These are phyloP conservation scores for Tulasnella sp. DNA, from an alignment of 768 basidiomycete genomes.

Conservation along the genomic window DNA sequence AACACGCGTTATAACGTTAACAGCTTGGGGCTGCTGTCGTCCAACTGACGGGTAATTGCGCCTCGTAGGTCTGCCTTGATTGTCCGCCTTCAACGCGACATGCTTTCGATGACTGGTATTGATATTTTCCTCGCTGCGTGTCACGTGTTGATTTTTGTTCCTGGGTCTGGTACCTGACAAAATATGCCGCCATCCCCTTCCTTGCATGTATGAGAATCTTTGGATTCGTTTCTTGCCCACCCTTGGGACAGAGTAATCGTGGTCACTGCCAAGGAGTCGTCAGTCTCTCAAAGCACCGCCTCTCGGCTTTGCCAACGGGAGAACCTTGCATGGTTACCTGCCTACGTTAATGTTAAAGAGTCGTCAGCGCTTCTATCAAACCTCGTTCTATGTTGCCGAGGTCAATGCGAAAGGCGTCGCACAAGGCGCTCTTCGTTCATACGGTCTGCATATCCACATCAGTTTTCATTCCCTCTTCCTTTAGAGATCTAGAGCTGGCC, in stretches of 20 bases:
- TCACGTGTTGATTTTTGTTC: not conserved
- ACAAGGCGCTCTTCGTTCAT: not conserved
- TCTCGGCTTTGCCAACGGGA: not conserved
- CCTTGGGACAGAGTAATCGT: not conserved
- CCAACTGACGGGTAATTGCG: too few species aligned
- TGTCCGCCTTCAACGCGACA: too few species aligned
- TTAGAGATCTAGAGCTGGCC: too few species aligned
- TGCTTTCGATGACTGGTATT: too few species aligned
- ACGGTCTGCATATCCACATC: not conserved
- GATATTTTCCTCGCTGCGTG: not conserved
- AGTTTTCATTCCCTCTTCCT: too few species aligned
- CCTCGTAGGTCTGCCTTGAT: too few species aligned
- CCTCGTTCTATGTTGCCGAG: not conserved
- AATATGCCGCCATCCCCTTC: too few species aligned
- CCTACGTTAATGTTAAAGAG: not conserved
- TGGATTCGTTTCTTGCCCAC: not conserved
- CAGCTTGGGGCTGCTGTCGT: too few species aligned
- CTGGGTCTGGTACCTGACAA: too few species aligned
- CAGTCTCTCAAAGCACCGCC: not conserved
- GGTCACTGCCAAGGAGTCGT: not conserved
- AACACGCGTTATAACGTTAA: too few species aligned
- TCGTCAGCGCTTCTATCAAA: not conserved
- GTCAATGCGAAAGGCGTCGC: not conserved
- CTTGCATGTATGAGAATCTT: not conserved
- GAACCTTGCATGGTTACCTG: not conserved